Conservation (phyloP, 306 rosid genomes). For the Cucumis cinereus region DNA sequence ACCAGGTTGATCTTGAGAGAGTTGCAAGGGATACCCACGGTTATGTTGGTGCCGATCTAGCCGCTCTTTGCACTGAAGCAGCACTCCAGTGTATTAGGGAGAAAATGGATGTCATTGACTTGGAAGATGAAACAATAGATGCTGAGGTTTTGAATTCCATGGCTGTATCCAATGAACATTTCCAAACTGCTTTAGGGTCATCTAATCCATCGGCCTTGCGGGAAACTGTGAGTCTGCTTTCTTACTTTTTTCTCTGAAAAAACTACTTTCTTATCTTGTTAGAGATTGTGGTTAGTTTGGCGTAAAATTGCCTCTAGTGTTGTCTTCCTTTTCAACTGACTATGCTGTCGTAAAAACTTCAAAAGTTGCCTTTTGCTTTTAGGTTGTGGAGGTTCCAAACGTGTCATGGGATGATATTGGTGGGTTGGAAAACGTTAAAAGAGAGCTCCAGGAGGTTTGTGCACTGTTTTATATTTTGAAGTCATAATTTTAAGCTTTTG, state of each 20-base stretch:
- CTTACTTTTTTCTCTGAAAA: not conserved
- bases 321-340: not conserved
- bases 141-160: constrained; percentile 60
- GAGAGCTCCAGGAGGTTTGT: constrained; percentile 63
- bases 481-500: not conserved
- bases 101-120: constrained; percentile 60
- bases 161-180: constrained; percentile 53
- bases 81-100: constrained; percentile 61
- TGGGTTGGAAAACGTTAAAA: constrained; percentile 48
- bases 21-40: constrained; percentile 56
- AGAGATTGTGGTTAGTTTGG: not conserved
- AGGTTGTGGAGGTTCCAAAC: constrained; percentile 71
- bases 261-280: not conserved
- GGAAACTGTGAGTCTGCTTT: constrained; percentile 48
- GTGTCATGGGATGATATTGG: constrained; percentile 61
- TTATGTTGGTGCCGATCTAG: constrained; percentile 59
- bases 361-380: constrained; percentile 4
- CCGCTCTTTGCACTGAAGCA: constrained; percentile 63
- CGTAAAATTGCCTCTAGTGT: not conserved
- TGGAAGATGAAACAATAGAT: constrained; percentile 61
- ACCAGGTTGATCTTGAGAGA: constrained; percentile 60
- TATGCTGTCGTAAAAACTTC: not conserved
- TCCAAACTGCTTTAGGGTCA: constrained; percentile 41
- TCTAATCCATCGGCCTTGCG: constrained; percentile 67
- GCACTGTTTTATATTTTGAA: not conserved